Evolutionary conservation across 192 early-diverging fungal species (phyloP).

Genomic region (Umbelopsis isabellina): DNA sequence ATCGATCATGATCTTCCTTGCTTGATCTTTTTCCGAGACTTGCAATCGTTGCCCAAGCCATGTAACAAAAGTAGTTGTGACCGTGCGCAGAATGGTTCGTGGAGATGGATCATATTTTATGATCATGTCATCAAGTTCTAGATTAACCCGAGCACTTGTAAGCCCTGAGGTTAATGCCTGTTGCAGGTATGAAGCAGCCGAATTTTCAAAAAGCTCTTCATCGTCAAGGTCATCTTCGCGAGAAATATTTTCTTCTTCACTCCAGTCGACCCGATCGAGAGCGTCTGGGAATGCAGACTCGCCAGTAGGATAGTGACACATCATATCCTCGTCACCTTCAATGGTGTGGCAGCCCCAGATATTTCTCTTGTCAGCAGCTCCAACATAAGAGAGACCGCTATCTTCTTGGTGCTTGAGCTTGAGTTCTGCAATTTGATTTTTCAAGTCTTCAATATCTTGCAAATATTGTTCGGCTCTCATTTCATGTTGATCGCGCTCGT

Average conservation of each 20-base stretch:
- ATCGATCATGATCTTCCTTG: constrained; percentile 21
- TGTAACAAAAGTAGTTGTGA: constrained; percentile 37
- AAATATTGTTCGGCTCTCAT: constrained; percentile 22
- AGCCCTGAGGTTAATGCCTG: constrained; percentile 44
- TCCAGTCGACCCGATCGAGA: not conserved
- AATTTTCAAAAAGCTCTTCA: constrained; percentile 38
- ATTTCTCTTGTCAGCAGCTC: constrained; percentile 19
- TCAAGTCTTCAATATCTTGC: constrained; percentile 27
- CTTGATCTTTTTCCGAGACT: not conserved
- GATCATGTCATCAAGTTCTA: constrained; percentile 51
- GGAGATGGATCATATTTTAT: constrained; percentile 44
- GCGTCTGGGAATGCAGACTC: constrained; percentile 29
- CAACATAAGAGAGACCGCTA: not conserved
- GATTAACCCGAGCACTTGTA: constrained; percentile 44
- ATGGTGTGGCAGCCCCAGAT: constrained; percentile 24
- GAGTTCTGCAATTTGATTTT: constrained; percentile 23
- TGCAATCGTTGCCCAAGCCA: constrained; percentile 32
- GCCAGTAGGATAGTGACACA: constrained; percentile 16
- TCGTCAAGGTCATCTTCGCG: constrained; percentile 42
- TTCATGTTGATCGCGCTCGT: constrained; percentile 23
- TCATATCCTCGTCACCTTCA: constrained; percentile 24
- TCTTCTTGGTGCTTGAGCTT: not conserved
- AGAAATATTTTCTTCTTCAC: constrained; percentile 28
- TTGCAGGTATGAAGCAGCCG: constrained; percentile 39
- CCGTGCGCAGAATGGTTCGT: constrained; percentile 30